These are phyloP conservation scores for Exserohilum turcica DNA, from an alignment of 2,329 filamentous ascomycete genomes.

Conservation along the genomic window DNA sequence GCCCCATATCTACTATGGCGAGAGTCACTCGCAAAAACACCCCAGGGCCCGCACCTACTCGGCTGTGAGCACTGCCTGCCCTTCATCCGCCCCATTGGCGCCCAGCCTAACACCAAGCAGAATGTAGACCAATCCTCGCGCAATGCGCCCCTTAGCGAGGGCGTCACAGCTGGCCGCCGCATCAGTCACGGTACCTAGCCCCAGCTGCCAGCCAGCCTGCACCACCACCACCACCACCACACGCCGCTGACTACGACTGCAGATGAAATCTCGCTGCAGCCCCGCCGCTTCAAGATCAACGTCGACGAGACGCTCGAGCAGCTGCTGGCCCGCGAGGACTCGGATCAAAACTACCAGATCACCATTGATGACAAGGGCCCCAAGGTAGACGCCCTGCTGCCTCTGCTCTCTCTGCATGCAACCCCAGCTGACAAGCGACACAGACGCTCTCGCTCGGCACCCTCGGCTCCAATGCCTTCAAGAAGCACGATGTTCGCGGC, in stretches of 20 bases:
- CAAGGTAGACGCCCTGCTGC: conserved; percentile 65
- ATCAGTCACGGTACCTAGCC: conserved; percentile 46
- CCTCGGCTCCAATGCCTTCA: conserved; percentile 81
- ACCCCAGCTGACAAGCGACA: conserved; percentile 29
- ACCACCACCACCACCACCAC: neutral
- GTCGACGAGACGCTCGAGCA: conserved; percentile 82
- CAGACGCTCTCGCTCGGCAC: conserved; percentile 83
- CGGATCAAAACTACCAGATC: conserved; percentile 93
- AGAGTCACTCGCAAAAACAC: conserved; percentile 54
- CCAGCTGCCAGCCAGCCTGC: conserved; percentile 1
- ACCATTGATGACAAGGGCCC: conserved; percentile 95
- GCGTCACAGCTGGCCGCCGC: conserved; percentile 39
- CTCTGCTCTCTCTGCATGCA: neutral
- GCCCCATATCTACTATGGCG: conserved; percentile 65
- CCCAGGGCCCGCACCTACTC: conserved; percentile 60
- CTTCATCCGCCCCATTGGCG: neutral
- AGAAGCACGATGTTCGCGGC: conserved; percentile 87
- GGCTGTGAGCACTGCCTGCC: conserved; percentile 51
- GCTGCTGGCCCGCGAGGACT: conserved; percentile 84
- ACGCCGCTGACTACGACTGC: conserved; percentile 22
- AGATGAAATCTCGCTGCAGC: conserved; percentile 75
- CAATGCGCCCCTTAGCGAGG: conserved; percentile 36
- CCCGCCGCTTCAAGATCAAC: conserved; percentile 82
- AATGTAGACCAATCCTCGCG: conserved; percentile 38
- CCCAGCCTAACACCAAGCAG: conserved; percentile 26